Evolutionary conservation across 78 protist species (phyloP).

Genomic region (Dictyostelium citrinum): DNA sequence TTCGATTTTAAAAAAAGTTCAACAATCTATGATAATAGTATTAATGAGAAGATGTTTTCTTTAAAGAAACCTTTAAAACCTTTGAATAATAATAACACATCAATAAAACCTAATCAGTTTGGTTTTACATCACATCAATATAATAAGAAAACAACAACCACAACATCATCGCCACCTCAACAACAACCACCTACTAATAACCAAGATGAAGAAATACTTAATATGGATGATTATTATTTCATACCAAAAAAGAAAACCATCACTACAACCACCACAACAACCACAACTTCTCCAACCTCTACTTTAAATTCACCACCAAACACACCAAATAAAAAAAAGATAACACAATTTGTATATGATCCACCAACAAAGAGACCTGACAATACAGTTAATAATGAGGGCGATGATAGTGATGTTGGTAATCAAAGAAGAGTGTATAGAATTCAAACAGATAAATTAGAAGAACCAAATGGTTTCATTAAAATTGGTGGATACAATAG

Average conservation of each 20-base stretch:
- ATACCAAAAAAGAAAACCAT: not conserved
- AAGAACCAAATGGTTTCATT: not conserved
- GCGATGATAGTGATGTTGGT: not conserved
- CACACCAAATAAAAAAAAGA: not conserved
- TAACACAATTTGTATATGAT: not conserved
- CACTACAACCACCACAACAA: not conserved
- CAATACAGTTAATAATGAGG: not conserved
- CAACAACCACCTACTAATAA: not conserved
- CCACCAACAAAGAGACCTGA: not conserved
- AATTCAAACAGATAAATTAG: not conserved
- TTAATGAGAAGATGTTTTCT: not conserved
- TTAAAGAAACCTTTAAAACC: not conserved
- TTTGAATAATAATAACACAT: not conserved
- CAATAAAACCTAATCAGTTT: not conserved
- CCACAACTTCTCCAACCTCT: not conserved
- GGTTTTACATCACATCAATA: not conserved
- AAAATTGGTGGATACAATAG: not conserved
- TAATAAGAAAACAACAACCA: not conserved
- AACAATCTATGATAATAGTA: not conserved
- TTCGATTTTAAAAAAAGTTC: not conserved
- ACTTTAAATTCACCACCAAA: not conserved
- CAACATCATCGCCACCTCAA: not conserved
- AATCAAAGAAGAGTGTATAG: not conserved
- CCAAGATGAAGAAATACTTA: not conserved
- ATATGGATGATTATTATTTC: not conserved